Percentiles rank a stretch among this genome's conserved stretches.
Conservation (phyloP, 208 protist genomes). For the Wallacemonas collosoma region DNA sequence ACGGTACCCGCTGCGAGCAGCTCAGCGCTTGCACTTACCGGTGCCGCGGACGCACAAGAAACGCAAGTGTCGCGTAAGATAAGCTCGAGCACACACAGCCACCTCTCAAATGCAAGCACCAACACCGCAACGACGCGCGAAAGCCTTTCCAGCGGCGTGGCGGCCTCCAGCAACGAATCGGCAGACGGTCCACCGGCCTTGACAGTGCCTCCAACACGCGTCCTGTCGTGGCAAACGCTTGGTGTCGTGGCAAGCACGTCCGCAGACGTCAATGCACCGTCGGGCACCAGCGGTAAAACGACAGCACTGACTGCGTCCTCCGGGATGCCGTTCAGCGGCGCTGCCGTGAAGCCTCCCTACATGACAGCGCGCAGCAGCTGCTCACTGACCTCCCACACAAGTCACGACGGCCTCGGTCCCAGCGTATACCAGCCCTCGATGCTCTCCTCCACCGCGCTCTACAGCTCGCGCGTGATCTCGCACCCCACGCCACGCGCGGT, state of each 20-base stretch:
- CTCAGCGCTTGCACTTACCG: background rate
- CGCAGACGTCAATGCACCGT: too few species aligned
- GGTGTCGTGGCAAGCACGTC: too few species aligned
- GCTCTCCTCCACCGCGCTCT: background rate
- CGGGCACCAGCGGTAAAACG: background rate
- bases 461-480: background rate
- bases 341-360: background rate
- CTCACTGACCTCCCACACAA: conserved; percentile 7
- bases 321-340: background rate
- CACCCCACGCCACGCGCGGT: conserved; percentile 13
- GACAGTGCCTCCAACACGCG: background rate
- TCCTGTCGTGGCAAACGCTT: background rate
- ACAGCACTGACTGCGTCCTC: background rate
- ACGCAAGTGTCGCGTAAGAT: background rate
- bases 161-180: background rate
- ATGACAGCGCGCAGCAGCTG: background rate
- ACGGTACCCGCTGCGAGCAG: background rate
- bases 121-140: background rate
- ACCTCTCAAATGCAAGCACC: background rate
- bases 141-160: background rate
- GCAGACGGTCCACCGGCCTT: background rate
- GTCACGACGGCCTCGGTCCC: conserved; percentile 7
- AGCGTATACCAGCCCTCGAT: background rate
- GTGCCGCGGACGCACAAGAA: too few species aligned
- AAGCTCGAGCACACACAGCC: background rate